Evolutionary conservation across 148 eudicot species (phyloP).

Genomic region (Simmondsia chinensis): DNA sequence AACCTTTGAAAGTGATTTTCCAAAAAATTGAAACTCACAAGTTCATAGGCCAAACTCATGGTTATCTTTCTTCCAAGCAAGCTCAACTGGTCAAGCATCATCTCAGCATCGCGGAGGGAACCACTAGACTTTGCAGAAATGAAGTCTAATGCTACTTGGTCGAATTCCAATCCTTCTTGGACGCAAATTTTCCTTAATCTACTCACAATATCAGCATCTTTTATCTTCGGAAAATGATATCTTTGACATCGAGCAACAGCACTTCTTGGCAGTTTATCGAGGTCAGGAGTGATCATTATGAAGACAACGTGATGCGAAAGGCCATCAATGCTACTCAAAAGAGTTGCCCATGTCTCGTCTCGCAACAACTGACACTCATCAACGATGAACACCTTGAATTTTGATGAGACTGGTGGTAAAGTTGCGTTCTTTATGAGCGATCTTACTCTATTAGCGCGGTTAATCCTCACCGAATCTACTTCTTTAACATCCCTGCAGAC

Average conservation of each 20-base stretch:
- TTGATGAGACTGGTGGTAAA: slow-evolving; percentile 59
- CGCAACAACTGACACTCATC: slow-evolving; percentile 89
- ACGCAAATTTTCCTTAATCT: slow-evolving; percentile 56
- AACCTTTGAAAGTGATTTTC: too few relatives aligned
- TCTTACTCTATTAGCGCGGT: slow-evolving; percentile 41
- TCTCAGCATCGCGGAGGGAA: slow-evolving; percentile 89
- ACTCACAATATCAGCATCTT: slow-evolving; percentile 45
- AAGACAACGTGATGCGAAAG: slow-evolving; percentile 65
- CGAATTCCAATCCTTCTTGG: slow-evolving; percentile 76
- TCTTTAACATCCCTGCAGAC: slow-evolving; percentile 82
- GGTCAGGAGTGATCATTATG: slow-evolving; percentile 74
- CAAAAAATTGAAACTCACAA: slow-evolving; percentile 40
- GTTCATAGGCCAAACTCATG: slow-evolving; percentile 57
- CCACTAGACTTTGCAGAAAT: slow-evolving; percentile 79
- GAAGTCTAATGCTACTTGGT: slow-evolving; percentile 66
- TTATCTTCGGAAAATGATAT: slow-evolving; percentile 64
- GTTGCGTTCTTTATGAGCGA: slow-evolving; percentile 51
- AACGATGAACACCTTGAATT: slow-evolving; percentile 70
- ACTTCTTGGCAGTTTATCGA: slow-evolving; percentile 65
- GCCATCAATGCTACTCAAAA: slow-evolving; percentile 43
- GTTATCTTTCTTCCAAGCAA: slow-evolving; percentile 75
- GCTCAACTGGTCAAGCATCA: slow-evolving; percentile 95
- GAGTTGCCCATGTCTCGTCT: slow-evolving; percentile 59
- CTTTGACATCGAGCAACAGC: slow-evolving; percentile 55
- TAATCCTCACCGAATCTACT: slow-evolving; percentile 71